Conservation (phyloP, 805 yeast genomes). For the Candida oleophila region DNA sequence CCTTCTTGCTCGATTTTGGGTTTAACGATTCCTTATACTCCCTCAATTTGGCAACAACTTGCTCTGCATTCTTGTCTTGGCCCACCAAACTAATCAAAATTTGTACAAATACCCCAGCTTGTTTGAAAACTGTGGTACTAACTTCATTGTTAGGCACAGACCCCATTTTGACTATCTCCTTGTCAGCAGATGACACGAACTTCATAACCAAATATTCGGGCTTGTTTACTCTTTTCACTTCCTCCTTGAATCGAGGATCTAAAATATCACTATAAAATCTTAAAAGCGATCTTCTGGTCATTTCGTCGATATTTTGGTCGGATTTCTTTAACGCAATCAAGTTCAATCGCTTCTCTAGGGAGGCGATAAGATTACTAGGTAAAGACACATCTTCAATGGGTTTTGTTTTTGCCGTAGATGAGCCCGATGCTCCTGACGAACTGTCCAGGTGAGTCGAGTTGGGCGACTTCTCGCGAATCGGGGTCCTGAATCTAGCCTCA, state of each 20-base stretch:
- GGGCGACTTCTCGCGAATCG: constrained; percentile 4
- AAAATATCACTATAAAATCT: constrained; percentile 63
- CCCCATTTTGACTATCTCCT: constrained; percentile 47
- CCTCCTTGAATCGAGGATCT: constrained; percentile 42
- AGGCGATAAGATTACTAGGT: constrained; percentile 36
- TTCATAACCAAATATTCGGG: constrained; percentile 50
- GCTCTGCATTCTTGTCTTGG: constrained; percentile 37
- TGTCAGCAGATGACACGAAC: constrained; percentile 53
- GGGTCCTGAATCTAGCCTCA: constrained; percentile 60
- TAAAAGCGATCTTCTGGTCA: constrained; percentile 56
- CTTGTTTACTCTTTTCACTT: constrained; percentile 27
- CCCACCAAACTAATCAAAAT: constrained; percentile 36
- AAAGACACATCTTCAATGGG: constrained; percentile 25
- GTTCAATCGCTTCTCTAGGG: constrained; percentile 42
- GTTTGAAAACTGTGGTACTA: constrained; percentile 33
- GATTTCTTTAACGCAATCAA: constrained; percentile 46
- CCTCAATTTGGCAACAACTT: constrained; percentile 40
- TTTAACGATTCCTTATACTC: constrained; percentile 40
- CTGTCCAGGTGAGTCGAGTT: not conserved
- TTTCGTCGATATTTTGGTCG: constrained; percentile 37
- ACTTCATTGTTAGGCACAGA: constrained; percentile 27
- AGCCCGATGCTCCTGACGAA: constrained; percentile 1
- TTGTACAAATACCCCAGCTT: constrained; percentile 35
- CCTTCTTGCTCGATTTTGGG: constrained; percentile 13
- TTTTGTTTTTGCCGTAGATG: constrained; percentile 6